Percentiles rank a stretch among this genome's conserved stretches.
phyloP scores from a whole-genome alignment of 345 rosid species.

The Hibiscus mutabilis region DNA sequence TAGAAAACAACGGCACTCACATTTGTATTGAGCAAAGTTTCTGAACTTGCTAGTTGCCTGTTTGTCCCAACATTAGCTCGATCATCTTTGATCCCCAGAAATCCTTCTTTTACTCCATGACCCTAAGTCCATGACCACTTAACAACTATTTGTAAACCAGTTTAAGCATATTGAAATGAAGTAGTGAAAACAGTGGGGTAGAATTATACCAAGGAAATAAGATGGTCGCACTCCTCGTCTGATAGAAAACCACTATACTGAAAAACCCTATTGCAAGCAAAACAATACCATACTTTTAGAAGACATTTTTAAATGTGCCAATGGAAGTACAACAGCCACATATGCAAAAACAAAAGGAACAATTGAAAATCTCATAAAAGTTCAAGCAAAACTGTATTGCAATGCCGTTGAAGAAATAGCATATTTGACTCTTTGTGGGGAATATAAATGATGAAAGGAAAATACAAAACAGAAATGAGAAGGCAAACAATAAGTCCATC shows the following conservation, averaged over 20 bases:
- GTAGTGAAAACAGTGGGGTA: background rate
- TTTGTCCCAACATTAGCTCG: constrained; percentile 20
- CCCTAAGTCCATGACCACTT: constrained; percentile 26
- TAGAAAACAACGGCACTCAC: constrained; percentile 29
- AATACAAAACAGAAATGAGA: background rate
- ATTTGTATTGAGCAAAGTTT: constrained; percentile 22
- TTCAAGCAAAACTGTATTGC: background rate
- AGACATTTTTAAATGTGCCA: background rate
- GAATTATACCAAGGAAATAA: constrained; percentile 51
- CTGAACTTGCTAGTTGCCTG: constrained; percentile 30
- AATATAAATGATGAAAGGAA: background rate
- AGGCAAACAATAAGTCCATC: constrained; percentile 12
- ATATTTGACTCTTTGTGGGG: background rate
- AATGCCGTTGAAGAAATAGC: background rate
- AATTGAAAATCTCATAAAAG: background rate
- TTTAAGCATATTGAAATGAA: background rate
- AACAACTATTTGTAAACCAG: constrained; percentile 6
- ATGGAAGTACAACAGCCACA: background rate
- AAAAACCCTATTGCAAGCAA: constrained; percentile 56
- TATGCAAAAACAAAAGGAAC: constrained; percentile 4
- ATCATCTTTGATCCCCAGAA: constrained; percentile 17
- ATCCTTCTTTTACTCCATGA: constrained; percentile 20
- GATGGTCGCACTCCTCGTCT: constrained; percentile 72
- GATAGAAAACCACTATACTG: constrained; percentile 59
- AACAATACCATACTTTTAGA: constrained; percentile 18